These are phyloP conservation scores for Atkinsonella hypoxylon DNA, from an alignment of 2,329 filamentous ascomycete species.

Conservation along the genomic window DNA sequence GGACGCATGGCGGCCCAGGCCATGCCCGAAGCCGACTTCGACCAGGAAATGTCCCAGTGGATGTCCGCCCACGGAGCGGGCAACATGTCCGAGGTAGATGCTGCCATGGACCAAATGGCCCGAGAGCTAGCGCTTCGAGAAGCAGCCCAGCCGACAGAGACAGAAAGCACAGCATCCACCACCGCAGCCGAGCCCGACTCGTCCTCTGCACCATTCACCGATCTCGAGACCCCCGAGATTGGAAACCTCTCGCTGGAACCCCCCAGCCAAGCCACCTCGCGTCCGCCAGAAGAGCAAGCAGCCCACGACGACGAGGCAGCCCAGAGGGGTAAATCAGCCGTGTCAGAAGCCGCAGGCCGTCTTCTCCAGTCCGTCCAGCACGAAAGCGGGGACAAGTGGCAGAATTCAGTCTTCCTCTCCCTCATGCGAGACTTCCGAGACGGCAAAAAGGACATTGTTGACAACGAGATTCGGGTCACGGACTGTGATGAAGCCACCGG, in stretches of 20 bases:
- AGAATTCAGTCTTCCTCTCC: constrained; percentile 31
- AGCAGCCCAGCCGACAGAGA: constrained; percentile 14
- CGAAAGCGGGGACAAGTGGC: constrained; percentile 33
- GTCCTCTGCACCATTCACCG: constrained; percentile 12
- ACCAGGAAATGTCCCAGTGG: constrained; percentile 29
- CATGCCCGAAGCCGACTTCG: constrained; percentile 22
- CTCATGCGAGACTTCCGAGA: constrained; percentile 34
- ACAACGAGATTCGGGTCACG: constrained; percentile 27
- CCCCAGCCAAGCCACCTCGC: background rate
- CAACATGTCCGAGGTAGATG: constrained; percentile 28
- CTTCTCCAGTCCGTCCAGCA: constrained; percentile 32
- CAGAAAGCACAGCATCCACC: background rate
- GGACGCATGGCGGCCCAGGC: constrained; percentile 14
- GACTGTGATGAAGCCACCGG: constrained; percentile 8
- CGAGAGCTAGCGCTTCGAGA: constrained; percentile 27
- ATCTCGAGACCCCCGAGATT: constrained; percentile 21
- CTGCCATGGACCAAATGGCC: constrained; percentile 31
- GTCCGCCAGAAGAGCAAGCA: constrained; percentile 8
- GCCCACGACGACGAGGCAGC: constrained; percentile 6
- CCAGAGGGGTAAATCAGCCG: constrained; percentile 21
- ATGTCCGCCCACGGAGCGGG: constrained; percentile 23
- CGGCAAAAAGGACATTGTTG: constrained; percentile 30
- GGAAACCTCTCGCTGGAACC: constrained; percentile 19
- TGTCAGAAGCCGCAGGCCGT: constrained; percentile 30
- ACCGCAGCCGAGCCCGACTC: background rate